phyloP scores from a whole-genome alignment of 805 yeast species.

The Candida broadrunensis region DNA sequence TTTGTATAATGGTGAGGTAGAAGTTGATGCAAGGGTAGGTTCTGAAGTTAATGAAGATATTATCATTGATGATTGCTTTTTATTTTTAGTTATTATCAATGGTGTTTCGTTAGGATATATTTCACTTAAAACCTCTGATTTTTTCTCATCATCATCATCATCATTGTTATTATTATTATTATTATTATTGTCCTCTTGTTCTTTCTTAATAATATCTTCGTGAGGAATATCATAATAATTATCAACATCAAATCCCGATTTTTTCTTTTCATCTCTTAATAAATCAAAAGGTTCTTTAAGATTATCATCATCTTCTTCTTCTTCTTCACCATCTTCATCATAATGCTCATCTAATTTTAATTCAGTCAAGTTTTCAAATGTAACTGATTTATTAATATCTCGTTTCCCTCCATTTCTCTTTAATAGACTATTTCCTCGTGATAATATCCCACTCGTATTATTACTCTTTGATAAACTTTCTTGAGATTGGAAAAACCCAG shows the following conservation, averaged over 20 bases:
- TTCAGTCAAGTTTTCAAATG: constrained; percentile 35
- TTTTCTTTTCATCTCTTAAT: not conserved
- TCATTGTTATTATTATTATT: constrained; percentile 6
- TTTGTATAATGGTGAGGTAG: not conserved
- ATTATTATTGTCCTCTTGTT: not conserved
- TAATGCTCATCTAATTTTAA: constrained; percentile 20
- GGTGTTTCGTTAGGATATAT: constrained; percentile 32
- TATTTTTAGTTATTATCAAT: constrained; percentile 26
- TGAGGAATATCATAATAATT: constrained; percentile 12
- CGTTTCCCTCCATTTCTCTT: constrained; percentile 10
- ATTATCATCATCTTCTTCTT: constrained; percentile 13
- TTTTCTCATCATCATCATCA: constrained; percentile 27
- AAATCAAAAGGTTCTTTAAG: not conserved
- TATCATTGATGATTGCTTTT: constrained; percentile 3
- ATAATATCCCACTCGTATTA: constrained; percentile 2
- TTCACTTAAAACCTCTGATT: constrained; percentile 43
- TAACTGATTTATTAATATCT: constrained; percentile 29
- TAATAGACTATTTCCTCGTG: constrained; percentile 13
- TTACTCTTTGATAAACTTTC: constrained; percentile 1
- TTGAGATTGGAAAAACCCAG: not conserved
- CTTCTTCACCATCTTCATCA: constrained; percentile 15
- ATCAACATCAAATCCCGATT: constrained; percentile 5
- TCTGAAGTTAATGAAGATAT: not conserved
- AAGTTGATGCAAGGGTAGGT: not conserved
- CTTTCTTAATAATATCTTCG: not conserved